Evolutionary conservation across 1,139 yeast genomes (phyloP), one percentile per base, ranked within the genome.

Genomic region (Diutina pseudorugosa): DNA sequence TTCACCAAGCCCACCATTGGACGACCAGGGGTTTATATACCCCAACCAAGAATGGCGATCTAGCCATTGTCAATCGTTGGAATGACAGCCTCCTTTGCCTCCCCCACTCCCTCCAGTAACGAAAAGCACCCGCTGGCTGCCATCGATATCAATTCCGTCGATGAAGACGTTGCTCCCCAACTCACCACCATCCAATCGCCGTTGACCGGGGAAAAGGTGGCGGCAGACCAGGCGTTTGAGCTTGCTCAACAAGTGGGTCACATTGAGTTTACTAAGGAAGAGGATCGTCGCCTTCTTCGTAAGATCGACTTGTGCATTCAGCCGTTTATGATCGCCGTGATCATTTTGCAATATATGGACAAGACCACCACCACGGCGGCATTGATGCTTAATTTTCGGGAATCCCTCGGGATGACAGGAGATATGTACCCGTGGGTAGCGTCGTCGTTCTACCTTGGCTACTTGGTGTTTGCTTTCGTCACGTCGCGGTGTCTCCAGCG

Each of bases 321-420:
- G 33, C 56, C 56, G 12, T 36, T 53, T 41, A 52, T 54, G n/a
- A 52, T 53, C 30, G 20, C 42, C 27, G 41, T 51, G 20, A 53
- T 53, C 51, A 51, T 53, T 21, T 43, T 51, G 5, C 56, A 54
- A 43, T 54, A 51, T 47, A 54, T 54, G 56, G 56, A 54, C 50
- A 54, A 54, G 27, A 54, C 58, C 49, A 51, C 57, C 14, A 57
- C 47, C 25, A 52, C 56, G 14, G 53, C 52, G 45, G 56, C 53
- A 9, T 21, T 55, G 7, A 44, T 54, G 50, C 48, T 53, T 6
- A 54, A 53, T 23, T 50, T 55, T 27, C 36, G 55, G 12, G 42
- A 43, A 18, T 55, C 53, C 51, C 48, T 54, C 51, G 42, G 53
- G 9, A 54, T 54, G 56, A 51, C 18, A 16, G 57, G 57, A 36